Evolutionary conservation across 306 rosid species (phyloP).

Genomic region (Begonia fuchsioides): DNA sequence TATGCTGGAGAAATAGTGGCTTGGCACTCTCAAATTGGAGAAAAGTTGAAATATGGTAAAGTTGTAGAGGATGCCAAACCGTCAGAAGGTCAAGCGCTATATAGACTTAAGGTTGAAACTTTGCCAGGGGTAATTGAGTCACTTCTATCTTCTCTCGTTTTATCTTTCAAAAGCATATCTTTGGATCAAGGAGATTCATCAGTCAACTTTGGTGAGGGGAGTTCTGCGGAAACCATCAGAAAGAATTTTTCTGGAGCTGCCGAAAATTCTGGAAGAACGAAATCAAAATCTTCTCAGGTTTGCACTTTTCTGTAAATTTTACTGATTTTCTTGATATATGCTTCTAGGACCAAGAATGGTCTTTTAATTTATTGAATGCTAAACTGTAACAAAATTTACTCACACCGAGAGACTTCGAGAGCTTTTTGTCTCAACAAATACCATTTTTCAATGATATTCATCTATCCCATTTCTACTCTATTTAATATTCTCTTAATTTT

Average conservation of each 20-base stretch:
- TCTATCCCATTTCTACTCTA: too few relatives aligned
- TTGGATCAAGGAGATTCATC: conserved; percentile 29
- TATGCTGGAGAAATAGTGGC: conserved; percentile 95
- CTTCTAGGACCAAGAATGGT: too few relatives aligned
- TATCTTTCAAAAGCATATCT: conserved; percentile 70
- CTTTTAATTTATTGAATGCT: too few relatives aligned
- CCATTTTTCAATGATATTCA: too few relatives aligned
- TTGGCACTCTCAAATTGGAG: conserved; percentile 88
- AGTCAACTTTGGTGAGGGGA: conserved; percentile 24
- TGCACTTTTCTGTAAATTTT: conserved; percentile 7
- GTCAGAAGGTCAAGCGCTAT: conserved; percentile 81
- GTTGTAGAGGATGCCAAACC: conserved; percentile 81
- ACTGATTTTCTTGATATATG: too few relatives aligned
- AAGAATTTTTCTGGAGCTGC: conserved; percentile 17
- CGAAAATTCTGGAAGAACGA: conserved; percentile 40
- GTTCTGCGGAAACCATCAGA: conserved; percentile 15
- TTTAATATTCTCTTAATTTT: too few relatives aligned
- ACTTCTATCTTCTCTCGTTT: conserved; percentile 76
- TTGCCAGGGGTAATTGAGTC: conserved; percentile 34
- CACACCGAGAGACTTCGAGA: too few relatives aligned
- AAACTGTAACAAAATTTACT: too few relatives aligned
- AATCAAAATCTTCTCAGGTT: conserved; percentile 52
- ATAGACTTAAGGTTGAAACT: conserved; percentile 74
- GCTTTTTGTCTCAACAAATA: too few relatives aligned
- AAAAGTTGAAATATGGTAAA: conserved; percentile 78